Percentiles rank a stretch among this genome's conserved stretches.
Conservation (phyloP, 2,329 filamentous ascomycete species). For the Aureobasidium lini region DNA sequence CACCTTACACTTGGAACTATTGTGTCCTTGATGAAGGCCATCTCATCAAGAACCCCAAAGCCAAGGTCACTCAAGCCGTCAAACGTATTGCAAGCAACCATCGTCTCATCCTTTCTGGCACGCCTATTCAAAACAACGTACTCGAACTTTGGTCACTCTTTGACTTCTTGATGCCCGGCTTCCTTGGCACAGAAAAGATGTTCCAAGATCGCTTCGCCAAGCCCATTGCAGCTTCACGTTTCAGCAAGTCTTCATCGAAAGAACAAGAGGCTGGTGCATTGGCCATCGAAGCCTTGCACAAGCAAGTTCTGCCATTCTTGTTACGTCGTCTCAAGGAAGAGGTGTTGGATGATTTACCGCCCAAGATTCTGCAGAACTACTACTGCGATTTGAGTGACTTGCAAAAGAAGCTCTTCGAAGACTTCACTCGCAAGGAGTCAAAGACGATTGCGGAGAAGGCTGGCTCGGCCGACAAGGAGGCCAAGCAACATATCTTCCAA, state of each 20-base stretch:
- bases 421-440: slow-evolving; percentile 89
- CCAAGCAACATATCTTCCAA: slow-evolving; percentile 98
- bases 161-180: slow-evolving; percentile 98
- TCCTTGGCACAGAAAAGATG: slow-evolving; percentile 93
- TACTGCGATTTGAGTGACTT: slow-evolving; percentile 96
- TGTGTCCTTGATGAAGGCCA: slow-evolving; percentile 95
- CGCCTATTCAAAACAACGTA: slow-evolving; percentile 96
- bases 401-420: slow-evolving; percentile 90
- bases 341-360: slow-evolving; percentile 88
- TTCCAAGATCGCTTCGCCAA: slow-evolving; percentile 93
- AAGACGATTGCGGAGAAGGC: slow-evolving; percentile 81
- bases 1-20: slow-evolving; percentile 89
- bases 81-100: slow-evolving; percentile 89
- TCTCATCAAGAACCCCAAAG: slow-evolving; percentile 96
- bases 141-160: slow-evolving; percentile 96
- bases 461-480: slow-evolving; percentile 76
- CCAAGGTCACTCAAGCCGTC: slow-evolving; percentile 89
- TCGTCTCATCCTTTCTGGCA: slow-evolving; percentile 89
- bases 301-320: slow-evolving; percentile 94
- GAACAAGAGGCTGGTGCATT: slow-evolving; percentile 95
- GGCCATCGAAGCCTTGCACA: slow-evolving; percentile 96
- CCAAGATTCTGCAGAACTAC: slow-evolving; percentile 98
- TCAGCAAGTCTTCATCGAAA: slow-evolving; percentile 94
- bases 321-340: slow-evolving; percentile 95
- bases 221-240: slow-evolving; percentile 87